A percentile compares a stretch with the other conserved stretches of the same genome.
These are phyloP conservation scores for Ophiostoma tasmaniense DNA, from an alignment of 2,329 filamentous ascomycete species.

Conservation along the genomic window DNA sequence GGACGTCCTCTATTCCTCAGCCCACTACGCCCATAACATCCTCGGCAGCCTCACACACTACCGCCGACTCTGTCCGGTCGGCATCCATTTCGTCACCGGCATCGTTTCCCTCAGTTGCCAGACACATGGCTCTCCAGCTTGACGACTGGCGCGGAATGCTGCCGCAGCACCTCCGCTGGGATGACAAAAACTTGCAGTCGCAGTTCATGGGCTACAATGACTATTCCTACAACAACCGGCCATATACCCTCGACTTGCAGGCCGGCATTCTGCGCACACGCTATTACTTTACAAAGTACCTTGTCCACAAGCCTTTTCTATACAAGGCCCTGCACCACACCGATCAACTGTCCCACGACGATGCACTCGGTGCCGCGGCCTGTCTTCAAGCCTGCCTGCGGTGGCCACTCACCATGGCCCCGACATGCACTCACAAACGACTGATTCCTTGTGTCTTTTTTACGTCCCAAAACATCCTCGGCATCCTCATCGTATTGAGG, in stretches of 20 bases:
- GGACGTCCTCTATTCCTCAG: conserved; percentile 18
- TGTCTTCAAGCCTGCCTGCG: conserved; percentile 49
- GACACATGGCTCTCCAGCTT: conserved; percentile 40
- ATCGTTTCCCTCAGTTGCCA: background rate
- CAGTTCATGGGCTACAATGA: conserved; percentile 29
- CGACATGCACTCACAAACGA: conserved; percentile 48
- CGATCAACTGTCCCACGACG: conserved; percentile 43
- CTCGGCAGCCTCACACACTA: background rate
- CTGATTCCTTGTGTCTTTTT: conserved; percentile 51
- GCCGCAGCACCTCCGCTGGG: conserved; percentile 47
- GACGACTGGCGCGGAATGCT: conserved; percentile 51
- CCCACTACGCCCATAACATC: background rate
- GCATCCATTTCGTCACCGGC: conserved; percentile 38
- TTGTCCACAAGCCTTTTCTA: conserved; percentile 49
- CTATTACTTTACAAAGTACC: conserved; percentile 51
- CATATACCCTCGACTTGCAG: conserved; percentile 46
- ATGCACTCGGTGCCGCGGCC: conserved; percentile 45
- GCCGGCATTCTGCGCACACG: conserved; percentile 48
- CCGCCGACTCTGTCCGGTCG: background rate
- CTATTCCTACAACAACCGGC: background rate
- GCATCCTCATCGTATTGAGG: conserved; percentile 48
- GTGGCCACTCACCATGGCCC: conserved; percentile 53
- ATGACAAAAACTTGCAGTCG: conserved; percentile 39
- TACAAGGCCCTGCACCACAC: conserved; percentile 53
- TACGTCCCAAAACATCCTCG: conserved; percentile 54